Evolutionary conservation across 257 asterid species (phyloP).

Genomic region (Prunella vulgaris): DNA sequence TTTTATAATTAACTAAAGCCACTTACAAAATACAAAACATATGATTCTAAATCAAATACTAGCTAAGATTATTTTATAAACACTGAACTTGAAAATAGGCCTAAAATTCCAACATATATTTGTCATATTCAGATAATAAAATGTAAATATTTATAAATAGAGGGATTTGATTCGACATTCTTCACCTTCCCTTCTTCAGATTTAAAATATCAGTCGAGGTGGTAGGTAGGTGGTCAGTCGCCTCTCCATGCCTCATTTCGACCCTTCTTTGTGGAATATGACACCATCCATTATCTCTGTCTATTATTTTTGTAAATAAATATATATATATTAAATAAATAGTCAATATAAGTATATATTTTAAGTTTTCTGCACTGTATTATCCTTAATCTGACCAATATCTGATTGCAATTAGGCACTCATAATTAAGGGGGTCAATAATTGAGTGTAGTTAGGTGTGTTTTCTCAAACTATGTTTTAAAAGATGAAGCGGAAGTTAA

Average conservation of each 20-base stretch:
- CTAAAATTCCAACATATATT: not conserved
- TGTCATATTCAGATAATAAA: not conserved
- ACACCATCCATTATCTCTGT: conserved; percentile 2
- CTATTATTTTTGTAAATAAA: not conserved
- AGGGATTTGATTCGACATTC: not conserved
- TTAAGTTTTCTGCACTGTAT: not conserved
- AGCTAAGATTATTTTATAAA: too few relatives aligned
- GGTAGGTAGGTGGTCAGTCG: not conserved
- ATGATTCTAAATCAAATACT: too few relatives aligned
- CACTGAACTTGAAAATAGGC: too few relatives aligned
- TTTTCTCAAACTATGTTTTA: too few relatives aligned
- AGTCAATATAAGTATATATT: not conserved
- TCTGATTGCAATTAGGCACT: not conserved
- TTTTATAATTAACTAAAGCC: too few relatives aligned
- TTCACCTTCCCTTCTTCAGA: not conserved
- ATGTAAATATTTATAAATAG: not conserved
- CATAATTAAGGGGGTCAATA: not conserved
- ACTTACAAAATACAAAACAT: too few relatives aligned
- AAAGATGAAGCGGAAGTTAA: too few relatives aligned
- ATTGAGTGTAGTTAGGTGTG: not conserved
- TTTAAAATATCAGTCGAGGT: not conserved
- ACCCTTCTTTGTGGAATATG: conserved; percentile 16
- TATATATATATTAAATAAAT: not conserved
- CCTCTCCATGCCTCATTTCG: not conserved
- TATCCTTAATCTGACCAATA: not conserved